Percentiles rank a stretch among this genome's conserved stretches.
Evolutionary conservation across 2,329 filamentous ascomycete species (phyloP).

Genomic region (Orbilia javanica): DNA sequence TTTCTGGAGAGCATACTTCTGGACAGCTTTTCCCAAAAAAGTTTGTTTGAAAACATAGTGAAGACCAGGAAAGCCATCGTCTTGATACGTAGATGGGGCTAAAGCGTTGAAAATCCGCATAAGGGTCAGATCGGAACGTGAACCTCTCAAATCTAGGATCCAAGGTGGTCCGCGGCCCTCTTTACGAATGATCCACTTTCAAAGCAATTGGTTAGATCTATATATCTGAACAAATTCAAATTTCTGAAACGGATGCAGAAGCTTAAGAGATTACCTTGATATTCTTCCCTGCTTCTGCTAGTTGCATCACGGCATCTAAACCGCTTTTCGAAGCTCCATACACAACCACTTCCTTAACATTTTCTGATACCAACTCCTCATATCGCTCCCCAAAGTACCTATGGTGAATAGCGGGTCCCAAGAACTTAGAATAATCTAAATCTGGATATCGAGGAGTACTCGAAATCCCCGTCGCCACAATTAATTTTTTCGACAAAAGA

Average conservation of each 20-base stretch:
- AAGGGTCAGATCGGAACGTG: not conserved
- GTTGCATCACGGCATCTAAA: conserved; percentile 74
- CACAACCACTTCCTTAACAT: conserved; percentile 67
- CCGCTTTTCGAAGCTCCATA: conserved; percentile 75
- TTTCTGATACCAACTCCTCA: conserved; percentile 63
- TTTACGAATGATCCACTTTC: conserved; percentile 70
- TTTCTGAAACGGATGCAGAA: too few species aligned
- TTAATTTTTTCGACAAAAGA: conserved; percentile 67
- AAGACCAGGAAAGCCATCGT: conserved; percentile 24
- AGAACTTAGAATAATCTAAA: conserved; percentile 69
- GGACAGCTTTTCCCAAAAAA: conserved; percentile 5
- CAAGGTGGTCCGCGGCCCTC: conserved; percentile 71
- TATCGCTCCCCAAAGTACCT: conserved; percentile 67
- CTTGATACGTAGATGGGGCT: conserved; percentile 22
- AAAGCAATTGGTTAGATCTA: not conserved
- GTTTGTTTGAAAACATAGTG: conserved; percentile 39
- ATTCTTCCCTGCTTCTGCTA: conserved; percentile 69
- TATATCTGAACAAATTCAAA: too few species aligned
- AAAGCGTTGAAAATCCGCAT: not conserved
- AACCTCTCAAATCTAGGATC: conserved; percentile 65
- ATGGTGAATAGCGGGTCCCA: conserved; percentile 71
- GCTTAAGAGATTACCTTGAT: conserved; percentile 66
- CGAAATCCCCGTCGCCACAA: conserved; percentile 74
- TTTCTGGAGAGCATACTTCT: not conserved
- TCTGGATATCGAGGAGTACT: conserved; percentile 71